Conservation (phyloP, 768 basidiomycete genomes). For the Daedalea quercina region DNA sequence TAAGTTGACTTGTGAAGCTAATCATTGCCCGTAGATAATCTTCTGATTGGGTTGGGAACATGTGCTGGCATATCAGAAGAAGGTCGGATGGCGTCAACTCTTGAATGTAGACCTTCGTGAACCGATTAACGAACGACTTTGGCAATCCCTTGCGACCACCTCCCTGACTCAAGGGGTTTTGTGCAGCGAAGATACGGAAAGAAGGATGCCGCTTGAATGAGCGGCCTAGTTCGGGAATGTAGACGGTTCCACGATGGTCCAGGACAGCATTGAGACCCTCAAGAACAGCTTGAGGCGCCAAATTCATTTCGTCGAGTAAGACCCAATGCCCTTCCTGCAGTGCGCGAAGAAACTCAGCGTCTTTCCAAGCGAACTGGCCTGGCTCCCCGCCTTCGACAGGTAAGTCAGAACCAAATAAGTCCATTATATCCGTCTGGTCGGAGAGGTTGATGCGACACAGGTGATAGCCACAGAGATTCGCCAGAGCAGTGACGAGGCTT, state of each 20-base stretch:
- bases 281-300: constrained; percentile 92
- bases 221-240: constrained; percentile 89
- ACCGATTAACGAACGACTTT: constrained; percentile 95
- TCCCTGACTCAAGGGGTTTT: constrained; percentile 94
- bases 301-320: constrained; percentile 97
- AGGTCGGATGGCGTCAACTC: constrained; percentile 78
- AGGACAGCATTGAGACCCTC: constrained; percentile 95
- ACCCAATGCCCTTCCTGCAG: constrained; percentile 98
- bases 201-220: constrained; percentile 83
- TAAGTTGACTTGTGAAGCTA: constrained; percentile 66
- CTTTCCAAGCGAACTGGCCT: constrained; percentile 96
- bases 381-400: constrained; percentile 88
- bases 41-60: constrained; percentile 57
- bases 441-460: constrained; percentile 95
- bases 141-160: constrained; percentile 97
- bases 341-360: constrained; percentile 91
- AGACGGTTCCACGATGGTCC: constrained; percentile 93
- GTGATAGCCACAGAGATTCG: constrained; percentile 67
- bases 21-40: constrained; percentile 69
- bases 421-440: constrained; percentile 95
- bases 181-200: constrained; percentile 97
- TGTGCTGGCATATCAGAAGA: constrained; percentile 64
- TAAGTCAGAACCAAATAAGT: constrained; percentile 93
- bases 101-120: constrained; percentile 94
- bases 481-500: constrained; percentile 83